phyloP scores from a whole-genome alignment of 768 basidiomycete species.

The Tulasnella sp. region DNA sequence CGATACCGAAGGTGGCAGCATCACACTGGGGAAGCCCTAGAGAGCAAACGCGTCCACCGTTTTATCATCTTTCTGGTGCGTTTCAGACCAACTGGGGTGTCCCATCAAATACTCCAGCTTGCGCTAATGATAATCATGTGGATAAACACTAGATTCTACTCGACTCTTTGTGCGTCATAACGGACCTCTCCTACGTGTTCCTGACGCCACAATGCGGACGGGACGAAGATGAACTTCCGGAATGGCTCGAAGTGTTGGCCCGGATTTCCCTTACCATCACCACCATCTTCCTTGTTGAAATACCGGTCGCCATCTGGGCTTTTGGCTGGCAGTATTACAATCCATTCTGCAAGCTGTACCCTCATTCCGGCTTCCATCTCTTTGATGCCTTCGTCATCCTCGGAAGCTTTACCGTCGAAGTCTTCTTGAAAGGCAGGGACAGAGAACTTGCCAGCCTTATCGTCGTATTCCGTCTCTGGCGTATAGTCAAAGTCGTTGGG shows the following conservation, averaged over 20 bases:
- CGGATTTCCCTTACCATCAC: slow-evolving; percentile 61
- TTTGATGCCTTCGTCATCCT: slow-evolving; percentile 68
- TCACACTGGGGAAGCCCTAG: slow-evolving; percentile 42
- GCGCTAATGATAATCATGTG: not conserved
- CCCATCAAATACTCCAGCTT: not conserved
- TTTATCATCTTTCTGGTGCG: slow-evolving; percentile 52
- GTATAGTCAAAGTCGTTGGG: slow-evolving; percentile 66
- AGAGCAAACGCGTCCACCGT: slow-evolving; percentile 47
- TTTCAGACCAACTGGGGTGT: slow-evolving; percentile 16
- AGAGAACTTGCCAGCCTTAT: slow-evolving; percentile 63
- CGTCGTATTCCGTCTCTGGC: slow-evolving; percentile 70
- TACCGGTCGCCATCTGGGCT: slow-evolving; percentile 60
- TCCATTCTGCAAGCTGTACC: slow-evolving; percentile 44
- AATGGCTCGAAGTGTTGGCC: slow-evolving; percentile 56
- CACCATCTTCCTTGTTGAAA: slow-evolving; percentile 67
- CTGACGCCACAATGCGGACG: slow-evolving; percentile 30
- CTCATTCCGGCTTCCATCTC: slow-evolving; percentile 57
- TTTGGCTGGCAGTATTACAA: slow-evolving; percentile 55
- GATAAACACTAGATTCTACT: slow-evolving; percentile 36
- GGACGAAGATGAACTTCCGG: slow-evolving; percentile 27
- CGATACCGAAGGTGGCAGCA: slow-evolving; percentile 23
- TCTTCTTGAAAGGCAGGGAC: slow-evolving; percentile 57
- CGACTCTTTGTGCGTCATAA: slow-evolving; percentile 63
- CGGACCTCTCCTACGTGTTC: slow-evolving; percentile 61
- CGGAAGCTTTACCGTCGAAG: slow-evolving; percentile 65